Percentiles rank a stretch among this genome's conserved stretches.
These are phyloP conservation scores for Podosphaera aphanis DNA, from an alignment of 2,329 filamentous ascomycete genomes.

Conservation along the genomic window DNA sequence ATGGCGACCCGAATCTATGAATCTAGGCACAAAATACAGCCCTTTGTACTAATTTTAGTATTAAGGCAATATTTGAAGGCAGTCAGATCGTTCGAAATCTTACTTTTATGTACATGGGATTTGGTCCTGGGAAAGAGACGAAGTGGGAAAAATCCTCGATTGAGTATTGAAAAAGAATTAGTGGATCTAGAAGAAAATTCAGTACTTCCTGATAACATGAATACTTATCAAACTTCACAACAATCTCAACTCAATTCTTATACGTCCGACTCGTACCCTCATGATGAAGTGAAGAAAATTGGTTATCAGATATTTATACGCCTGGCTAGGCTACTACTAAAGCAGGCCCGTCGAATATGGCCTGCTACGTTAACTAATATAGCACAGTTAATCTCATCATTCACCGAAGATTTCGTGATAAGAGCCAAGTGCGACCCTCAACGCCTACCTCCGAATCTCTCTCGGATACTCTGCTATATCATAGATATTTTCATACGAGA, in stretches of 20 bases:
- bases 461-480: conserved; percentile 13
- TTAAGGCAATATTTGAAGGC: conserved; percentile 7
- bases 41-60: conserved; percentile 12
- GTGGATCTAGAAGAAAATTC: background rate
- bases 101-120: conserved; percentile 3
- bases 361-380: conserved; percentile 11
- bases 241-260: background rate
- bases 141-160: background rate
- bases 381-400: conserved; percentile 9
- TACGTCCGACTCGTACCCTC: background rate
- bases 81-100: conserved; percentile 4
- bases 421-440: background rate
- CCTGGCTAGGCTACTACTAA: conserved; percentile 9
- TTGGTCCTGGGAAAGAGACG: background rate
- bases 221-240: background rate
- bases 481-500: conserved; percentile 20
- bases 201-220: background rate
- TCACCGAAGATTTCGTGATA: background rate
- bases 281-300: background rate
- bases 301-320: conserved; percentile 6
- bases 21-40: conserved; percentile 4
- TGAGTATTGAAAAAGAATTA: background rate
- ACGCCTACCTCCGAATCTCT: conserved; percentile 2
- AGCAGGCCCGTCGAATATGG: conserved; percentile 12
- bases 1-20: conserved; percentile 10